Conservation (phyloP, 2,329 filamentous ascomycete genomes). For the Epichloe typhina region DNA sequence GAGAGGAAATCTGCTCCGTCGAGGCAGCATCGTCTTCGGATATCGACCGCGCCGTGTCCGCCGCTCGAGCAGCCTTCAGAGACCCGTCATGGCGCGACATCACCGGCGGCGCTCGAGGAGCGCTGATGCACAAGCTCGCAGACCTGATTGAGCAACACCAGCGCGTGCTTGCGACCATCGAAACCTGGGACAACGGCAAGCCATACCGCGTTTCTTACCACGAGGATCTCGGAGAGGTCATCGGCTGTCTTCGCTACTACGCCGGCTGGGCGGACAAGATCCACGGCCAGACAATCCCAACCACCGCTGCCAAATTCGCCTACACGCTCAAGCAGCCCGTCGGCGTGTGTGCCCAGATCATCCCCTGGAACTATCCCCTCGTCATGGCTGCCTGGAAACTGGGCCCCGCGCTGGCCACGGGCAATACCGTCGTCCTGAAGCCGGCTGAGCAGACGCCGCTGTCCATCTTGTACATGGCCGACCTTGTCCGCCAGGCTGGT, state of each 20-base stretch:
- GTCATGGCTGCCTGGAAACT: slow-evolving; percentile 51
- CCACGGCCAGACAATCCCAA: slow-evolving; percentile 63
- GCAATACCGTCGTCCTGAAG: slow-evolving; percentile 52
- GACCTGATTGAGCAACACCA: slow-evolving; percentile 55
- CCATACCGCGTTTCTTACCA: slow-evolving; percentile 52
- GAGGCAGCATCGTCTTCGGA: slow-evolving; percentile 18
- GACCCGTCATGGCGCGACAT: slow-evolving; percentile 57
- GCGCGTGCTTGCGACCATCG: slow-evolving; percentile 34
- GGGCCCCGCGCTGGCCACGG: slow-evolving; percentile 53
- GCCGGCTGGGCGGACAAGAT: slow-evolving; percentile 70
- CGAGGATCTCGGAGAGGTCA: slow-evolving; percentile 44
- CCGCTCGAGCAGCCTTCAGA: slow-evolving; percentile 54
- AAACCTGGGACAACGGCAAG: slow-evolving; percentile 72
- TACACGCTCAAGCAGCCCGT: slow-evolving; percentile 65
- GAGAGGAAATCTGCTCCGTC: slow-evolving; percentile 19
- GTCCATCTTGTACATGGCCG: slow-evolving; percentile 51
- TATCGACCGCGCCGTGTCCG: slow-evolving; percentile 19
- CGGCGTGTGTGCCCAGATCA: slow-evolving; percentile 64
- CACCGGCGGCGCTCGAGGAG: slow-evolving; percentile 50
- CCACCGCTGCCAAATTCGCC: slow-evolving; percentile 52
- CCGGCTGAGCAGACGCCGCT: slow-evolving; percentile 55
- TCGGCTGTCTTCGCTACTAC: slow-evolving; percentile 52
- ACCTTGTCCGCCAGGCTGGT: slow-evolving; percentile 56
- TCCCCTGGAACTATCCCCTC: slow-evolving; percentile 59
- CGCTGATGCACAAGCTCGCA: slow-evolving; percentile 57